phyloP scores from a whole-genome alignment of 768 basidiomycete genomes.

The Rhodosporidiobolus sp. region DNA sequence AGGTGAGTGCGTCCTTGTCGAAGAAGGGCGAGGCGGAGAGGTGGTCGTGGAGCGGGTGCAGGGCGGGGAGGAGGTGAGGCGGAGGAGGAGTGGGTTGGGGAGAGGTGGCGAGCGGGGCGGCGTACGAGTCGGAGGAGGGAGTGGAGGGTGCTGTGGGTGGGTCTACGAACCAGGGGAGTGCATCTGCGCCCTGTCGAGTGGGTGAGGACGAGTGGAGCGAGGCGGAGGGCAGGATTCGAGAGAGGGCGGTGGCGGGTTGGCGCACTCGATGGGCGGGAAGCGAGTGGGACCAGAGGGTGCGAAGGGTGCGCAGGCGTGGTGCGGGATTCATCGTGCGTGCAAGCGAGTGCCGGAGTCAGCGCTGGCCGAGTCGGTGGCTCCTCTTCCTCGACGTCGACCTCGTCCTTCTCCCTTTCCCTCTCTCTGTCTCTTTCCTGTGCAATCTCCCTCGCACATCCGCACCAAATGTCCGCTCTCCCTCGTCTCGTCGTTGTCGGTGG shows the following conservation, averaged over 20 bases:
- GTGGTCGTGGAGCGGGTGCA: constrained; percentile 38
- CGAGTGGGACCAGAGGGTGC: neutral
- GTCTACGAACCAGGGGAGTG: constrained; percentile 40
- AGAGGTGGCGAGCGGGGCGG: constrained; percentile 12
- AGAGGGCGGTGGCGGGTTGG: neutral
- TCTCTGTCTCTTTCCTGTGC: neutral
- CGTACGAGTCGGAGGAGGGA: neutral
- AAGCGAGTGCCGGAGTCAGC: too few species aligned
- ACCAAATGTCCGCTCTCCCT: neutral
- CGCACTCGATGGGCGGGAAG: neutral
- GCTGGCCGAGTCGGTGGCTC: too few species aligned
- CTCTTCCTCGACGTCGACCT: neutral
- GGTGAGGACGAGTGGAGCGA: neutral
- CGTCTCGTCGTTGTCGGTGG: constrained; percentile 40
- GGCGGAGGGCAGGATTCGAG: neutral
- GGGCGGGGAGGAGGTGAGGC: constrained; percentile 12
- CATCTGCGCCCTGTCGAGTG: neutral
- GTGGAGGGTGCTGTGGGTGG: constrained; percentile 7
- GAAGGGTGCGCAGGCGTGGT: neutral
- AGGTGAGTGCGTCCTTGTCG: constrained; percentile 31
- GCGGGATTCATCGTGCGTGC: neutral
- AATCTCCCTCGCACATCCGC: too few species aligned
- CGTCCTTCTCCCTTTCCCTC: neutral
- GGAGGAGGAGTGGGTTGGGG: constrained; percentile 34
- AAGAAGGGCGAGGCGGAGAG: constrained; percentile 41